Evolutionary conservation across 1,284 basidiomycete genomes (phyloP).

Genomic region (Neotropicomus parvogracilis): DNA sequence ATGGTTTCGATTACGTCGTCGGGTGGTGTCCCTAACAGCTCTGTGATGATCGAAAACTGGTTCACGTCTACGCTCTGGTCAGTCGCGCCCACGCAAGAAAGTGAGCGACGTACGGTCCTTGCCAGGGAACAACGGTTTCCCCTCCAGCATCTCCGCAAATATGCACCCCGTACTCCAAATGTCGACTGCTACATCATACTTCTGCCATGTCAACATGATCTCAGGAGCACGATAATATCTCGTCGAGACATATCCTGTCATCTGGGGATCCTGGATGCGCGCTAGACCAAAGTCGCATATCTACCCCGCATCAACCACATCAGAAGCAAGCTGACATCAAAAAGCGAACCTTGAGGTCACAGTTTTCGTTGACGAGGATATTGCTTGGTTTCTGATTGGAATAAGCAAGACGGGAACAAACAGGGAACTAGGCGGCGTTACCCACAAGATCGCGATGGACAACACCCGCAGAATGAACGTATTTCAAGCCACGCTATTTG

Average conservation of each 20-base stretch:
- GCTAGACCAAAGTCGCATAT: constrained; percentile 99
- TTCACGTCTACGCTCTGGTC: constrained; percentile 79
- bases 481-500: constrained; percentile 90
- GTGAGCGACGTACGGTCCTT: constrained; percentile 78
- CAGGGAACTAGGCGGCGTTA: constrained; percentile 1
- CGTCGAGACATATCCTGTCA: constrained; percentile 99
- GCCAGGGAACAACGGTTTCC: constrained; percentile 97
- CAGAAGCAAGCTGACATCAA: constrained; percentile 6
- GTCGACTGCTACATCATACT: constrained; percentile 99
- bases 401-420: background rate
- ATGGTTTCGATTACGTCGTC: constrained; percentile 99
- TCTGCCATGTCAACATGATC: constrained; percentile 99
- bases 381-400: constrained; percentile 89
- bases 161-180: constrained; percentile 99
- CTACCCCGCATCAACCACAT: constrained; percentile 37
- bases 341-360: constrained; percentile 78
- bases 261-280: constrained; percentile 95
- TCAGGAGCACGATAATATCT: constrained; percentile 98
- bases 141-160: constrained; percentile 99
- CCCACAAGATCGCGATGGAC: constrained; percentile 93
- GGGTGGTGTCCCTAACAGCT: constrained; percentile 94
- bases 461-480: constrained; percentile 98
- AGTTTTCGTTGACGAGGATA: constrained; percentile 99
- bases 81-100: background rate
- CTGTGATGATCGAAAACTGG: constrained; percentile 99